A percentile compares a stretch with the other conserved stretches of the same genome.
Evolutionary conservation across 495 filamentous ascomycete species (phyloP).

Genomic region (Hypoxylon subgilvum): DNA sequence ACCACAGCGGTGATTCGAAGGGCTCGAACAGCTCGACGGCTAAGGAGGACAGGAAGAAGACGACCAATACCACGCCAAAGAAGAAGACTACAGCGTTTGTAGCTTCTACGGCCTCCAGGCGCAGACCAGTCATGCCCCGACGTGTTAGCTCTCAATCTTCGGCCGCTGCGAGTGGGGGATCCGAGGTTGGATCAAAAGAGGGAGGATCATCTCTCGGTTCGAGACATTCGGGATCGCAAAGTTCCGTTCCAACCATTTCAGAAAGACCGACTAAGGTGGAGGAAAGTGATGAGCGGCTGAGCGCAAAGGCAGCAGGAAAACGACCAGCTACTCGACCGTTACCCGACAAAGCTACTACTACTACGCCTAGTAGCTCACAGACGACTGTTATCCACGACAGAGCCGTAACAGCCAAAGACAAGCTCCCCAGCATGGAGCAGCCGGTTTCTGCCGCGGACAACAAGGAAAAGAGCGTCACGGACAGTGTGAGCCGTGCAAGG

Average conservation of each 20-base stretch:
- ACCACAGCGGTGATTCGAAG: conserved; percentile 29
- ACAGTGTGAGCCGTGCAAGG: conserved; percentile 6
- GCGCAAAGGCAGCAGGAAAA: conserved; percentile 50
- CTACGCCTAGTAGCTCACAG: conserved; percentile 19
- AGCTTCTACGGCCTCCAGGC: conserved; percentile 43
- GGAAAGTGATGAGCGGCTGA: conserved; percentile 21
- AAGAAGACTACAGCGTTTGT: conserved; percentile 44
- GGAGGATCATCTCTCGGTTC: conserved; percentile 25
- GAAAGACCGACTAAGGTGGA: conserved; percentile 22
- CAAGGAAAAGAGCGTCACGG: background rate
- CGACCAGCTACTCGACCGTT: conserved; percentile 28
- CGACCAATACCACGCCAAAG: conserved; percentile 31
- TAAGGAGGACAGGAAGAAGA: conserved; percentile 38
- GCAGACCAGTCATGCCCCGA: conserved; percentile 47
- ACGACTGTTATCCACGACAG: background rate
- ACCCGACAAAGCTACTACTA: conserved; percentile 18
- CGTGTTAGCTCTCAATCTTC: conserved; percentile 53
- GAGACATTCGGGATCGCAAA: conserved; percentile 31
- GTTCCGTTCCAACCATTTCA: conserved; percentile 15
- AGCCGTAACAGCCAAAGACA: background rate
- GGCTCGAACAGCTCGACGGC: conserved; percentile 32
- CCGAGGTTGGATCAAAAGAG: conserved; percentile 36
- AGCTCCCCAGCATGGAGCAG: background rate
- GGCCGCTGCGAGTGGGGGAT: conserved; percentile 22
- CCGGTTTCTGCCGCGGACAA: conserved; percentile 11